Percentiles rank a stretch among this genome's conserved stretches.
Conservation (phyloP, 192 early-diverging fungal species). For the Backusella westeae region DNA sequence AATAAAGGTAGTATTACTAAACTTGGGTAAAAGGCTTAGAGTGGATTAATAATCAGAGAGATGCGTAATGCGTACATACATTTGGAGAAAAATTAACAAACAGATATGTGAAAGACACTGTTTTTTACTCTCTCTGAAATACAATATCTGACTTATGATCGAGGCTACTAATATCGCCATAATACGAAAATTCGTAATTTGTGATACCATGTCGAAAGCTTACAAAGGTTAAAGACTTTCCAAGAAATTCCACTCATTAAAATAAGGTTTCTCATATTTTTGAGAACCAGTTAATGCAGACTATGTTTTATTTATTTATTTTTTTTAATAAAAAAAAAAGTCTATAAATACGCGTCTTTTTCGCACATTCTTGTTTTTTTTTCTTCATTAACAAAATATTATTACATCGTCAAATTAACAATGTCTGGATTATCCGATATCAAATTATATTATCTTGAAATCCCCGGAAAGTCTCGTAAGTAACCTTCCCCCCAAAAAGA, state of each 20-base stretch:
- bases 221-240: not conserved
- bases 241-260: not conserved
- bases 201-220: not conserved
- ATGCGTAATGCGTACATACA: not conserved
- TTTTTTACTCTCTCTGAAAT: too few species aligned
- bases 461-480: not conserved
- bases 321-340: not conserved
- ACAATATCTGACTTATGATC: not conserved
- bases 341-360: constrained; percentile 5
- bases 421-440: not conserved
- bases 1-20: not conserved
- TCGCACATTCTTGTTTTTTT: not conserved
- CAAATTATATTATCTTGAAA: not conserved
- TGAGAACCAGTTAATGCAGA: not conserved
- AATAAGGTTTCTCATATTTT: not conserved
- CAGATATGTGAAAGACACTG: too few species aligned
- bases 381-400: not conserved
- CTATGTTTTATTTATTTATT: not conserved
- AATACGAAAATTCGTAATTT: not conserved
- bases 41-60: not conserved
- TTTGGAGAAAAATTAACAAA: too few species aligned
- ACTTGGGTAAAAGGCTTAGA: not conserved
- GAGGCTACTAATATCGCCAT: not conserved
- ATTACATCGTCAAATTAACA: not conserved
- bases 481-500: not conserved